phyloP scores from a whole-genome alignment of 768 basidiomycete species.

The Plicaturopsis crispa region DNA sequence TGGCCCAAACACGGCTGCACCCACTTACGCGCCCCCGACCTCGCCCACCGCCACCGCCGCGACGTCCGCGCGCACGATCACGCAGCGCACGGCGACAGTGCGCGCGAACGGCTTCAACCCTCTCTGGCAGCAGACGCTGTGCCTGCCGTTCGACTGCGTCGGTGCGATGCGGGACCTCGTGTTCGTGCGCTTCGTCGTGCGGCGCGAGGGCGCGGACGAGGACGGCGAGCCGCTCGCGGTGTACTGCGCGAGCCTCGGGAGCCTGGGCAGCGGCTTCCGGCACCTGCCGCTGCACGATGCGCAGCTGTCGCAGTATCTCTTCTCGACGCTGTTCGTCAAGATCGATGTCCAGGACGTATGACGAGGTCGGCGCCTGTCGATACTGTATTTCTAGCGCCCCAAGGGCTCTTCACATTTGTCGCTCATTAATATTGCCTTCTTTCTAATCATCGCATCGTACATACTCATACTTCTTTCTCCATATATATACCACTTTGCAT shows the following conservation, averaged over 20 bases:
- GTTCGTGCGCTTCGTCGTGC: conserved; percentile 75
- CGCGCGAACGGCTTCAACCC: conserved; percentile 94
- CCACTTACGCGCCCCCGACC: conserved; percentile 3
- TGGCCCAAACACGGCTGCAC: conserved; percentile 2
- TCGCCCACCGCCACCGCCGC: conserved; percentile 17
- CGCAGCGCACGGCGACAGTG: conserved; percentile 52
- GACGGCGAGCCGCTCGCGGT: conserved; percentile 61
- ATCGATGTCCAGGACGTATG: conserved; percentile 37
- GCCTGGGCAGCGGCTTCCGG: conserved; percentile 67
- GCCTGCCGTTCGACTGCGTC: conserved; percentile 69
- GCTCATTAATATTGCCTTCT: too few relatives aligned
- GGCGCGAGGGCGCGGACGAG: conserved; percentile 54
- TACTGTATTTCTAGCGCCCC: too few relatives aligned
- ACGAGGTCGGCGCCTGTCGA: too few relatives aligned
- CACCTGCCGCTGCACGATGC: conserved; percentile 87
- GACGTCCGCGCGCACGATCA: conserved; percentile 36
- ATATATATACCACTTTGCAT: too few relatives aligned
- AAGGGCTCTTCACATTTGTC: too few relatives aligned
- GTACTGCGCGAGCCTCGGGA: conserved; percentile 67
- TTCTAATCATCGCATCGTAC: too few relatives aligned
- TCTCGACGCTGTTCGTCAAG: conserved; percentile 87
- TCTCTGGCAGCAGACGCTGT: conserved; percentile 66
- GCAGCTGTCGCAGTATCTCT: conserved; percentile 82
- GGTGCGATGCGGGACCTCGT: conserved; percentile 76
- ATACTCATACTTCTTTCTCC: too few relatives aligned